Base-by-base conservation (phyloP, 192 early-diverging fungal genomes). In the Nowakowskiella sp. region DNA sequence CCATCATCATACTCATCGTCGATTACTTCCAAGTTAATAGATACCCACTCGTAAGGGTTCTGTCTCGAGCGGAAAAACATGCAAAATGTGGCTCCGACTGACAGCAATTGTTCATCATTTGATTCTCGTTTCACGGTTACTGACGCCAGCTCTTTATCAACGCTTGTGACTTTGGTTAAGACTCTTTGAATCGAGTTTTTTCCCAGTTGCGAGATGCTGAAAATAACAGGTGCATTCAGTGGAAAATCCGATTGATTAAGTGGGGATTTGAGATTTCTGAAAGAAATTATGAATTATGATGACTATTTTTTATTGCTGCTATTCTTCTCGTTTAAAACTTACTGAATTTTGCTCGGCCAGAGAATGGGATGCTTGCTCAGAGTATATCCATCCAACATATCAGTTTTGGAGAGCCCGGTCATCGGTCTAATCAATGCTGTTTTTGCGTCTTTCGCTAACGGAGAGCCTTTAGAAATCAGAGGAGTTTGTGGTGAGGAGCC, bases 1-100 rank as follows among this genome's bases (percentile, higher is more conserved):
- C 77, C 67, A 47, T 81, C 75, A 25, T 72, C 58, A 54, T 71
- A 81, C 30, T 78, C 75, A 46, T 81, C 74, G 45, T 81, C 74
- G 13, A 76, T 50, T 4, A 81, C 71, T 61, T 77, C 69, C 9
- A 81, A 46, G 31, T 81, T 73, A n/a, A 77, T 67, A 19, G 71
- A 66, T 6, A 56, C 66, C 79, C 79, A 81, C 42, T 67, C 62
- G 4, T 25, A 26, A 23, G 62, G 54, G 32, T 52, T 56, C 7
- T 33, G 22, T 10, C 71, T 36, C 0, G 64, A 51, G 10, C 72
- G 58, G 24, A 80, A 58, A 52, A 70, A 77, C 23, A 80, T 58
- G 39, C 71, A 75, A 60, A 80, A 80, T 3, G 61, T 72, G 2
- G 70, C 67, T 4, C 78, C 78, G 25, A 58, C 30, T 8, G 50